Evolutionary conservation across 805 yeast species (phyloP), one percentile per base, ranked within the genome.

Genomic region (Tanozyma kutaoensis): DNA sequence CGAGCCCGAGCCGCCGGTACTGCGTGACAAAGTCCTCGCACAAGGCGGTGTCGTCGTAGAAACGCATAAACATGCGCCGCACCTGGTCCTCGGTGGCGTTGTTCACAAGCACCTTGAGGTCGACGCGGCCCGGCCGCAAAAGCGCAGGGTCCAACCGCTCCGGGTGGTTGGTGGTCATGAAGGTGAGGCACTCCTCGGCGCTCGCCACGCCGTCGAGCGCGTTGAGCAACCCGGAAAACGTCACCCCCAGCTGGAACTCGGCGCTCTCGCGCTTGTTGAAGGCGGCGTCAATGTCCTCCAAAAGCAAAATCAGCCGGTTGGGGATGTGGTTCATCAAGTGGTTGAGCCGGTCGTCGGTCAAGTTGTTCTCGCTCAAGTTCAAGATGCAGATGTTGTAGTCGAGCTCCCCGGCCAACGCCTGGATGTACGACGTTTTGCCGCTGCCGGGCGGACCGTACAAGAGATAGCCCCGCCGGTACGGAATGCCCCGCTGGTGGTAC

Each of bases 101-200:
- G 38, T 80, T 91, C 22, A 91, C 69, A 42, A 76, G 58, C 13
- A 74, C 76, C 52, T 84, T 82, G 50, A 65, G 74, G 47, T 91
- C 98, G 18, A 91, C 76, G 52, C 98, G 66, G 3, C 98, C 98
- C 0, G 98, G 98, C 37, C 98, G 66, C 48, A 91, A 56, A 24
- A 91, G 65, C 0, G 98, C 98, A 1, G 95, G 84, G 43, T 91
- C 98, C 21, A 91, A 59, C 36, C 72, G 72, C 36, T 91, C 97
- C 0, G 96, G 95, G 45, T 91, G 98, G 51, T 91, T 91, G 13
- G 98, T 88, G 13, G 98, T 91, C 98, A 91, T 91, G 52, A 91
- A 91, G 0, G 96, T 88, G 19, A 91, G 66, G 24, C 95, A 78
- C 46, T 91, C 97, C 46, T 91, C 98, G 2, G 96, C 94, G 16